Conservation (phyloP, 345 rosid genomes). For the Lenwebbia sp. region DNA sequence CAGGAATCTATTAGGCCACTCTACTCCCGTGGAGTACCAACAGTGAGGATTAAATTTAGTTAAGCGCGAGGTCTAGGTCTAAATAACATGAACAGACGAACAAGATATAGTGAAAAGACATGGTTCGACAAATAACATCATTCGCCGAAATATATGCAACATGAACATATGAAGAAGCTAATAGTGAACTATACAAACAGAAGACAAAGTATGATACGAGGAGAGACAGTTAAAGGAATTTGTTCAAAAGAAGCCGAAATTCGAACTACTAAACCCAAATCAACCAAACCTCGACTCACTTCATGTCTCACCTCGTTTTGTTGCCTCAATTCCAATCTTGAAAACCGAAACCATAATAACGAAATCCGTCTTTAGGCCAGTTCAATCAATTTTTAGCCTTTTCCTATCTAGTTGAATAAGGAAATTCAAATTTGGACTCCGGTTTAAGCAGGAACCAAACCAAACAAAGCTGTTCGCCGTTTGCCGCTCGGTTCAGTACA, state of each 20-base stretch:
- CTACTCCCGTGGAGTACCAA: neutral
- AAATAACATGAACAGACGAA: neutral
- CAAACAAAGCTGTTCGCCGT: neutral
- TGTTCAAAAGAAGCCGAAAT: neutral
- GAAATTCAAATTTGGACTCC: neutral
- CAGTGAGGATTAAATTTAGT: neutral
- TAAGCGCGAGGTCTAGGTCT: neutral
- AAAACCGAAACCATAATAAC: neutral
- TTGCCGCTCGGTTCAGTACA: neutral
- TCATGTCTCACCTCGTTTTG: neutral
- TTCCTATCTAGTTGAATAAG: neutral
- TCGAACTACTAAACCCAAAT: neutral
- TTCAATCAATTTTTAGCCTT: neutral
- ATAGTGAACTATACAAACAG: neutral
- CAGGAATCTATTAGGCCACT: neutral
- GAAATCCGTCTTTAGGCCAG: neutral
- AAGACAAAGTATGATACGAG: neutral
- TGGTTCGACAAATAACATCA: neutral
- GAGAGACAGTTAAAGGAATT: neutral
- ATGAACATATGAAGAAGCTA: neutral
- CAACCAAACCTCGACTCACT: neutral
- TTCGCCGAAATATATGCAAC: neutral
- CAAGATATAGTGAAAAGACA: neutral
- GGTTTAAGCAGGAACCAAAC: neutral
- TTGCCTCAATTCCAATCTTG: neutral